Conservation (phyloP, 208 protist genomes). For the Trypanosoma brucei region DNA sequence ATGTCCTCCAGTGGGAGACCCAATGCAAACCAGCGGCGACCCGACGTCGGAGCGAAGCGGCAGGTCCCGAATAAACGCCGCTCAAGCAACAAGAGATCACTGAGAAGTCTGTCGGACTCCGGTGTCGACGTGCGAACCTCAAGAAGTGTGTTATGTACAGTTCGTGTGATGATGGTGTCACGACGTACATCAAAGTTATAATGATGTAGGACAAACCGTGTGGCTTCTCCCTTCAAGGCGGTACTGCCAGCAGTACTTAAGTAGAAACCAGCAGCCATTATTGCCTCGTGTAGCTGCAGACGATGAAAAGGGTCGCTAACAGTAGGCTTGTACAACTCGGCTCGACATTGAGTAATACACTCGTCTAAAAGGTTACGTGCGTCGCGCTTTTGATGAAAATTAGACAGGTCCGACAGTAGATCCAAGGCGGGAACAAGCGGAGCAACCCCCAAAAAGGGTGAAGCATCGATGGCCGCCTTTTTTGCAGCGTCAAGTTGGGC, state of each 20-base stretch:
- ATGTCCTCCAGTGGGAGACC: slow-evolving; percentile 73
- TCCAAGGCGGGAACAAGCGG: slow-evolving; percentile 34
- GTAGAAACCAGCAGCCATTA: slow-evolving; percentile 89
- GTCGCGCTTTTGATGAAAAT: slow-evolving; percentile 32
- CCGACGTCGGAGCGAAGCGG: slow-evolving; percentile 67
- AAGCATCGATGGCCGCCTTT: slow-evolving; percentile 40
- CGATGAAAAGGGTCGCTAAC: slow-evolving; percentile 53
- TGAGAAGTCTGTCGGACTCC: slow-evolving; percentile 75
- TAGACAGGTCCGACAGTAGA: slow-evolving; percentile 31
- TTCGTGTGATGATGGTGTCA: slow-evolving; percentile 67
- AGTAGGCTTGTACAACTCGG: slow-evolving; percentile 58
- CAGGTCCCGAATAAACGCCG: slow-evolving; percentile 70
- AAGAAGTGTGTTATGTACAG: slow-evolving; percentile 59
- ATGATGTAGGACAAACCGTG: slow-evolving; percentile 83
- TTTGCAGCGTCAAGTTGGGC: slow-evolving; percentile 42
- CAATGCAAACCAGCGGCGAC: slow-evolving; percentile 74
- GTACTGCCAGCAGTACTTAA: slow-evolving; percentile 48
- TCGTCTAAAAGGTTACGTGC: slow-evolving; percentile 35
- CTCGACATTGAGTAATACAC: slow-evolving; percentile 46
- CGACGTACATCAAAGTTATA: slow-evolving; percentile 90
- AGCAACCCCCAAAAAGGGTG: slow-evolving; percentile 32
- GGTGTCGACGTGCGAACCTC: slow-evolving; percentile 39
- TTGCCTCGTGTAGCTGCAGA: slow-evolving; percentile 80
- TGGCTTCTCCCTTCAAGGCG: slow-evolving; percentile 65
- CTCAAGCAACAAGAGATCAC: slow-evolving; percentile 76